These are phyloP conservation scores for Durotheca rogersii DNA, from an alignment of 495 filamentous ascomycete species.

Conservation along the genomic window DNA sequence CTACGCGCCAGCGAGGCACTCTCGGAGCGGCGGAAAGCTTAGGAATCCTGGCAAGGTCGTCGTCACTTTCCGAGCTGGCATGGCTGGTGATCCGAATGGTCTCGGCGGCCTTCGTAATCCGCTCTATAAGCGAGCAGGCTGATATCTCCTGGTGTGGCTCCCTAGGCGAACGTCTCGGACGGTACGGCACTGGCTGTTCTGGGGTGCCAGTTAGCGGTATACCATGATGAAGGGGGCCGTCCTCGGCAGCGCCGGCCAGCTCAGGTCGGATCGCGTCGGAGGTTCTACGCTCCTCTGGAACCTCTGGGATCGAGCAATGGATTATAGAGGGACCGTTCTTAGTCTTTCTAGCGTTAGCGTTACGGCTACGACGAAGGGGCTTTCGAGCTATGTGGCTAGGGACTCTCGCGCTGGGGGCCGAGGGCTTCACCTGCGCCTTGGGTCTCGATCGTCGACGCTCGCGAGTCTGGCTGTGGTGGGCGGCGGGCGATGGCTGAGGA, in stretches of 20 bases:
- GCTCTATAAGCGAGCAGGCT: slow-evolving; percentile 12
- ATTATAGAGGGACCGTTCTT: neutral
- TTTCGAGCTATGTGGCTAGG: neutral
- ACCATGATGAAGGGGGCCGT: neutral
- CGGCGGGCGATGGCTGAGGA: slow-evolving; percentile 3
- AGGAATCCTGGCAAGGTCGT: neutral
- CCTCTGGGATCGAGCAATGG: neutral
- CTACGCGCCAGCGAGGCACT: slow-evolving; percentile 12
- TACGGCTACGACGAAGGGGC: neutral
- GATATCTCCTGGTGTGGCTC: neutral
- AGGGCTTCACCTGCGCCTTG: neutral
- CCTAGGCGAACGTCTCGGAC: neutral
- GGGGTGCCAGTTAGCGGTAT: slow-evolving; percentile 1
- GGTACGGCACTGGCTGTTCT: slow-evolving; percentile 7
- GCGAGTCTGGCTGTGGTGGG: slow-evolving; percentile 1
- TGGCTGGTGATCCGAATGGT: slow-evolving; percentile 1
- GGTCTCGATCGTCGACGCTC: neutral
- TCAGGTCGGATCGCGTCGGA: slow-evolving; percentile 5
- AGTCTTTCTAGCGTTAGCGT: neutral
- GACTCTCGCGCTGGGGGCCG: neutral
- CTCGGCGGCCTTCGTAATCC: slow-evolving; percentile 14
- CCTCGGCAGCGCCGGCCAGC: neutral
- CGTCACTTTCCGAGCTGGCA: neutral
- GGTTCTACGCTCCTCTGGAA: neutral
- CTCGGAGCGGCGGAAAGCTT: slow-evolving; percentile 8